Evolutionary conservation across 2,329 filamentous ascomycete species (phyloP), one percentile per base, ranked within the genome.

Genomic region (Ceratocystis eucalypticola): DNA sequence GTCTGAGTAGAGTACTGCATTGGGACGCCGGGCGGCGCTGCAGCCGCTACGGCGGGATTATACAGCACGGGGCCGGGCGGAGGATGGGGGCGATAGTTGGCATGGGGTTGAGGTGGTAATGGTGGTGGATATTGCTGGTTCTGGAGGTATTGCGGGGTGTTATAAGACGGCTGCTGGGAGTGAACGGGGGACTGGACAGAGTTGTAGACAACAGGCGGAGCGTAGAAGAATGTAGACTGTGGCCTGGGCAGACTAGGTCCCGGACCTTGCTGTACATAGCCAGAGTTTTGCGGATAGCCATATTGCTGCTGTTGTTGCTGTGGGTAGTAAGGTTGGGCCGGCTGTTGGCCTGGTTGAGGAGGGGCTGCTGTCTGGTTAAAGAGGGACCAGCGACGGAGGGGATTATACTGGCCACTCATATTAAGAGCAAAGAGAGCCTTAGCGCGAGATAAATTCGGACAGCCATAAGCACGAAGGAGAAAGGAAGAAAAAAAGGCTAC

Each of bases 41-140:
- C 57, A n/a, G 53, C 45, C 8, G 62, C 62, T 17, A 64, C 41
- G 3, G 61, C 62, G 2, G 66, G 53, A 53, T 67, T 64, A 44
- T 67, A 67, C 12, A 45, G 10, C 2, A 44, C 53, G 30, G 20
- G 37, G 33, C 53, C 41, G n/a, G 44, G 53, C 15, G n/a, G 44
- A 28, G 8, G 25, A 25, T 15, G 48, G 5, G n/a, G 48, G 20
- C 37, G 37, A 6, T 45, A 25, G 30, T 15, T 17, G n/a, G 55
- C 22, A 30, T 15, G 22, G 53, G 53, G 55, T 22, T 61, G 53
- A 5, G 17, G 20, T 10, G 48, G 48, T 53, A 30, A 17, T 28
- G 22, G 17, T 8, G 25, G 20, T 55, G 45, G 22, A 41, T 41
- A 41, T 41, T 30, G 30, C 46, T 33, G 41, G 22, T 28, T 17